A percentile compares a stretch with the other conserved stretches of the same genome.
Evolutionary conservation across 1,284 basidiomycete genomes (phyloP).

Genomic region (Exsudoporus floridanus): DNA sequence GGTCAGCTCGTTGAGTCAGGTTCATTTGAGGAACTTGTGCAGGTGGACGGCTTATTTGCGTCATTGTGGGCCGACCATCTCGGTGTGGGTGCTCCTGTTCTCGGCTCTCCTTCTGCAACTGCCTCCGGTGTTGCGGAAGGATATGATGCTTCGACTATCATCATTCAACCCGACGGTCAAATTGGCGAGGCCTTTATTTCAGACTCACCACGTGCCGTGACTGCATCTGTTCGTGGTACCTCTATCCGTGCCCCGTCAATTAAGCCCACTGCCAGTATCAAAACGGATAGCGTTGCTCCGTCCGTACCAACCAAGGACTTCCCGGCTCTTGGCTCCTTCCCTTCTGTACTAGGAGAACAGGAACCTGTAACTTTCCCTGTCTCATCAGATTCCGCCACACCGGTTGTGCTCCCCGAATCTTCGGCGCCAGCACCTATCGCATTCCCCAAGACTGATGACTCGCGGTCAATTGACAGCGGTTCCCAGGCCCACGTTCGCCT

Average conservation of each 20-base stretch:
- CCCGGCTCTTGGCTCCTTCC: slow-evolving; percentile 14
- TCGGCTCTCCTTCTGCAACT: slow-evolving; percentile 31
- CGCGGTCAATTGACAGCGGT: slow-evolving; percentile 29
- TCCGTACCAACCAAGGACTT: slow-evolving; percentile 30
- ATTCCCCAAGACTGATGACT: slow-evolving; percentile 44
- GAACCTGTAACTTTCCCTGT: slow-evolving; percentile 14
- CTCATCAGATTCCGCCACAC: slow-evolving; percentile 8
- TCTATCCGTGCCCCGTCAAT: slow-evolving; percentile 28
- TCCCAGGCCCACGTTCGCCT: slow-evolving; percentile 30
- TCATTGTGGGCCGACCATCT: slow-evolving; percentile 83
- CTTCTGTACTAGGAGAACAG: slow-evolving; percentile 14
- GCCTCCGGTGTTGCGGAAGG: slow-evolving; percentile 23
- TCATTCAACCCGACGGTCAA: slow-evolving; percentile 13
- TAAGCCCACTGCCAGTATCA: slow-evolving; percentile 22
- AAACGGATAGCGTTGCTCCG: slow-evolving; percentile 28
- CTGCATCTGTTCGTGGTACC: slow-evolving; percentile 19
- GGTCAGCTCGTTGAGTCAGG: slow-evolving; percentile 81
- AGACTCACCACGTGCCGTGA: slow-evolving; percentile 20
- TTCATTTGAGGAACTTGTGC: slow-evolving; percentile 69
- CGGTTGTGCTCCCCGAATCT: slow-evolving; percentile 31
- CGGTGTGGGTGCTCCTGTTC: slow-evolving; percentile 36
- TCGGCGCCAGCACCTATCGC: slow-evolving; percentile 35
- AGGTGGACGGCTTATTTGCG: slow-evolving; percentile 68
- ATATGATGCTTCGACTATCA: slow-evolving; percentile 24
- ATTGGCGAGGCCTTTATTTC: slow-evolving; percentile 3